phyloP scores from a whole-genome alignment of 1,284 basidiomycete species.

The Apiotrichum veenhuisii region DNA sequence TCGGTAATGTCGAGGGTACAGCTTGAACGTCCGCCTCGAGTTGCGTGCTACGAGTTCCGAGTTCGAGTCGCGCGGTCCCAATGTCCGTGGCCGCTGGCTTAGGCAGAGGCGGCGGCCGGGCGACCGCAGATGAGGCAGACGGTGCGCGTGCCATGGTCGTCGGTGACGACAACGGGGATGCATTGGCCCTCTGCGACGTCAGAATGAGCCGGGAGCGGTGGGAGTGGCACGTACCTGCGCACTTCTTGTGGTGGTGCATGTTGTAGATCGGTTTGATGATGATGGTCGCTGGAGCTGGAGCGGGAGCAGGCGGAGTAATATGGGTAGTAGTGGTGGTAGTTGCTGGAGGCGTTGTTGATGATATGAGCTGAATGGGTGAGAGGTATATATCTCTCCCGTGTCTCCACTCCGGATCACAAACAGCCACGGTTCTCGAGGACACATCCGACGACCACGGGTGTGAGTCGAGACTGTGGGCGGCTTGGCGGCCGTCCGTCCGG shows the following conservation, averaged over 20 bases:
- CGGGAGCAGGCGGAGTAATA: background rate
- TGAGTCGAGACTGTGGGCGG: too few relatives aligned
- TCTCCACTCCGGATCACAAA: too few relatives aligned
- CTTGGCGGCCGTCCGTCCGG: too few relatives aligned
- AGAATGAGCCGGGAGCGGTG: background rate
- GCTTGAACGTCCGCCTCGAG: too few relatives aligned
- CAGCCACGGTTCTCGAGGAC: too few relatives aligned
- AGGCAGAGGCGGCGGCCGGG: background rate
- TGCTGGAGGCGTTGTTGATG: background rate
- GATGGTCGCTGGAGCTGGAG: background rate
- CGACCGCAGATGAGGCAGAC: background rate
- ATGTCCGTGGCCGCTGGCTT: too few relatives aligned
- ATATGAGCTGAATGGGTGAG: background rate
- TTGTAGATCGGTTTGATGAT: too few relatives aligned
- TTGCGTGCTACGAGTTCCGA: too few relatives aligned
- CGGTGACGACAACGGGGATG: background rate
- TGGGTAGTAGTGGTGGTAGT: background rate
- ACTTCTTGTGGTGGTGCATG: slow-evolving; percentile 2
- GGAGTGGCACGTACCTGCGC: background rate
- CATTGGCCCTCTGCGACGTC: slow-evolving; percentile 1
- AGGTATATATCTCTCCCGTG: too few relatives aligned
- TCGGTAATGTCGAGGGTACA: too few relatives aligned
- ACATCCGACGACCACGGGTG: too few relatives aligned
- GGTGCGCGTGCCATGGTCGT: background rate
- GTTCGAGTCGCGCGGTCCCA: too few relatives aligned